phyloP scores from a whole-genome alignment of 805 yeast species.

The Candida quercuum region DNA sequence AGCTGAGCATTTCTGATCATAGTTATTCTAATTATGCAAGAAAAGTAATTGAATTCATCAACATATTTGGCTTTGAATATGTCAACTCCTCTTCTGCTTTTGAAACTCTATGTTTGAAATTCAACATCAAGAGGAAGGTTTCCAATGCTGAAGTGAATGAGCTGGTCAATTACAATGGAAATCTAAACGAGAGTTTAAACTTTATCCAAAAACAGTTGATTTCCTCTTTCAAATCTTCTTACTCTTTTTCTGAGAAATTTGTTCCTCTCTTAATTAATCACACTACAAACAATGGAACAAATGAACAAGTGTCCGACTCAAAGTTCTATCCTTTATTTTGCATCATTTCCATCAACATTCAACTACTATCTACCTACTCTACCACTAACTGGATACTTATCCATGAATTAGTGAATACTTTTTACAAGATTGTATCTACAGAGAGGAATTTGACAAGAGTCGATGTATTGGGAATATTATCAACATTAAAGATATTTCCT shows the following conservation, averaged over 20 bases:
- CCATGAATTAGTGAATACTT: conserved; percentile 8
- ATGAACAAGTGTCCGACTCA: conserved; percentile 10
- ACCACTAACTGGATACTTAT: conserved; percentile 17
- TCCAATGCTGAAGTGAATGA: conserved; percentile 7
- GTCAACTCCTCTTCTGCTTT: conserved; percentile 11
- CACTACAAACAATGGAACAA: conserved; percentile 3
- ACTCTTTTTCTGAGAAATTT: conserved; percentile 4
- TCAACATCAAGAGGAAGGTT: conserved; percentile 6
- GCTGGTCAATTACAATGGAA: conserved; percentile 10
- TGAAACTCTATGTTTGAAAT: conserved; percentile 7
- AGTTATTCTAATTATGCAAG: conserved; percentile 9
- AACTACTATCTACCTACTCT: conserved; percentile 2
- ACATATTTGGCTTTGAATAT: conserved; percentile 11
- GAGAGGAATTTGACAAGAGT: conserved; percentile 11
- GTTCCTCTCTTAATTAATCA: conserved; percentile 4
- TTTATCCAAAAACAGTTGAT: conserved; percentile 12
- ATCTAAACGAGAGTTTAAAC: conserved; percentile 12
- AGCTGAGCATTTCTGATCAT: conserved; percentile 8
- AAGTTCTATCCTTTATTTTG: conserved; percentile 16
- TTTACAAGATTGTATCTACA: conserved; percentile 4
- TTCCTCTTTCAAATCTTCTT: conserved; percentile 4
- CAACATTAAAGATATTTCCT: conserved; percentile 12
- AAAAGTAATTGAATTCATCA: conserved; percentile 14
- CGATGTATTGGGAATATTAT: conserved; percentile 16
- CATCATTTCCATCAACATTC: conserved; percentile 15